Percentiles rank a stretch among this genome's conserved stretches.
These are phyloP conservation scores for Corymbia calophylla DNA, from an alignment of 441 rosid genomes.

Conservation along the genomic window DNA sequence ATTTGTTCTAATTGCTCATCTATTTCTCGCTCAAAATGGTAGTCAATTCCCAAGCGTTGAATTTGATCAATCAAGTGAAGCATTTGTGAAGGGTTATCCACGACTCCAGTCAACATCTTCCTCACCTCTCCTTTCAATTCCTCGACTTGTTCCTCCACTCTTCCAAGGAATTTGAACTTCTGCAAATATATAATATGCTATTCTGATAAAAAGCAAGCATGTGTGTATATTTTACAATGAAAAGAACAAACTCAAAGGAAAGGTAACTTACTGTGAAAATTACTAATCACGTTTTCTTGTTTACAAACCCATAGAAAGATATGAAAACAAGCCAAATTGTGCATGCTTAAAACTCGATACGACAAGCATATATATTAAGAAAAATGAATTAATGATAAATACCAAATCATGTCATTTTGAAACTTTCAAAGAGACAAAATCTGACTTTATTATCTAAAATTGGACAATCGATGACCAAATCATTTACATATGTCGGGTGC, in stretches of 20 bases:
- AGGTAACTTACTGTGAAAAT: neutral
- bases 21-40: neutral
- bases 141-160: neutral
- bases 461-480: neutral
- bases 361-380: neutral
- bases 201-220: neutral
- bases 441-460: neutral
- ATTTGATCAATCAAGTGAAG: neutral
- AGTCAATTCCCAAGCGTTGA: neutral
- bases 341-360: neutral
- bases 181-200: neutral
- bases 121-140: neutral
- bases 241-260: neutral
- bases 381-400: neutral
- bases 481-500: neutral
- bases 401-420: neutral
- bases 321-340: neutral
- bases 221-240: neutral
- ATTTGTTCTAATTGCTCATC: no score
- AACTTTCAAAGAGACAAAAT: neutral
- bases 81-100: neutral
- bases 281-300: neutral
- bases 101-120: neutral
- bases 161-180: neutral
- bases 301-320: neutral